A percentile compares a stretch with the other conserved stretches of the same genome.
These are phyloP conservation scores for Immersiella caudata DNA, from an alignment of 495 filamentous ascomycete species.

Conservation along the genomic window DNA sequence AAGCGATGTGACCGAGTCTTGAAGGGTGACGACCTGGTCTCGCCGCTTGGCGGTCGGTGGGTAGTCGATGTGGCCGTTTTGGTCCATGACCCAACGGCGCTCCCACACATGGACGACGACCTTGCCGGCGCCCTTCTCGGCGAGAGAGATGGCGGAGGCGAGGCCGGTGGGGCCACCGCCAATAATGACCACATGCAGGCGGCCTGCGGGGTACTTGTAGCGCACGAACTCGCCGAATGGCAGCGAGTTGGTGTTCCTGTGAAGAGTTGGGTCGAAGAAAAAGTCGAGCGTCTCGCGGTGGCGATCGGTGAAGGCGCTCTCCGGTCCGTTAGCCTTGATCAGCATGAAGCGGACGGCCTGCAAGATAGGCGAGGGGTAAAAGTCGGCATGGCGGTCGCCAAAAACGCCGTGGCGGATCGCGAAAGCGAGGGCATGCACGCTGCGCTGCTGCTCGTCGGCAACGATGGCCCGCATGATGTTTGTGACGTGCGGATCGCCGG, in stretches of 20 bases:
- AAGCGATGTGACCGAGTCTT: slow-evolving; percentile 39
- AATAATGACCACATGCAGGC: slow-evolving; percentile 37
- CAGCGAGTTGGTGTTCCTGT: slow-evolving; percentile 34
- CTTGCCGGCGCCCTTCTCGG: slow-evolving; percentile 38
- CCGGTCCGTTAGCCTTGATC: slow-evolving; percentile 37
- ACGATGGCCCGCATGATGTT: slow-evolving; percentile 32
- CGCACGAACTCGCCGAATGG: slow-evolving; percentile 31
- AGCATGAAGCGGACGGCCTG: slow-evolving; percentile 43
- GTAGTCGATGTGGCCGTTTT: slow-evolving; percentile 32
- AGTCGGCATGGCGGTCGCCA: slow-evolving; percentile 37
- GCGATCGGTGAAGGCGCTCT: slow-evolving; percentile 28
- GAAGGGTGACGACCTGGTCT: slow-evolving; percentile 41
- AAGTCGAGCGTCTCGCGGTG: slow-evolving; percentile 38
- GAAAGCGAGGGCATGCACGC: slow-evolving; percentile 30
- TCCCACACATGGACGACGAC: slow-evolving; percentile 43
- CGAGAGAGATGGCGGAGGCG: slow-evolving; percentile 42
- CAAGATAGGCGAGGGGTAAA: slow-evolving; percentile 36
- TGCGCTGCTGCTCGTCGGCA: slow-evolving; percentile 26
- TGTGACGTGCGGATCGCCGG: slow-evolving; percentile 25
- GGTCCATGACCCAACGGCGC: slow-evolving; percentile 32
- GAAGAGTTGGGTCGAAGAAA: slow-evolving; percentile 44
- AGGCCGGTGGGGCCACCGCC: slow-evolving; percentile 42
- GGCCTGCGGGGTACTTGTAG: slow-evolving; percentile 38
- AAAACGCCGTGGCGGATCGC: slow-evolving; percentile 37
- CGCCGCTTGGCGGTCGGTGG: slow-evolving; percentile 32